Base-by-base conservation (phyloP, 495 filamentous ascomycete genomes). In the Melanomma pulvis-pyrius region DNA sequence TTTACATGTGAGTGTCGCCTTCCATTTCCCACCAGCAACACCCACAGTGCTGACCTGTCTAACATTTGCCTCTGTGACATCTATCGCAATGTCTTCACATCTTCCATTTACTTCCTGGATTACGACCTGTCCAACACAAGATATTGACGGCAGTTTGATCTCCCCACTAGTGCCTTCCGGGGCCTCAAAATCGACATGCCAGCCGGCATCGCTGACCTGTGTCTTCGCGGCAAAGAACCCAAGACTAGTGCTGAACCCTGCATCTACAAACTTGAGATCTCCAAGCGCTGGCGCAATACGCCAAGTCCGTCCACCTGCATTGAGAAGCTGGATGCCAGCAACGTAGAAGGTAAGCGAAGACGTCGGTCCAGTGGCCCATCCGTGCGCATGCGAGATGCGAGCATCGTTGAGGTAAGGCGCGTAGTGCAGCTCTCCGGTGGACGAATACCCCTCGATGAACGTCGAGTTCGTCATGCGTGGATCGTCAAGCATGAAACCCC, bases 401-500 rank as follows among this genome's bases (percentile, higher is more conserved):
- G 84, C 75, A 32, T 81, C 76, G 59, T 81, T 81, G 39, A 64
- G 73, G 71, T 87, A 87, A 0, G 83, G 81, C 3, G 83, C 80
- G 70, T 89, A 88, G 41, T 84, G 82, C 29, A 85, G 74, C 24
- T 80, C 74, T 22, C 85, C 86, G 71, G 87, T 81, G 1, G 71
- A 74, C 12, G 82, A 73, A 65, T 85, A 88, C 0, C 85, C 85
- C 71, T 88, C 86, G 50, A 85, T 79, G 1, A 86, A 80, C 0
- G 86, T 88, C 30, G 79, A 82, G 59, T 86, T 83, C 1, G 86
- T 89, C 66, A 85, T 83, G 46, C 85, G 82, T 2, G 80, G 79
- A 49, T 86, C 83, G 62, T 87, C 78, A 36, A 88, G 80, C 75
- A 87, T 83, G 76, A 84, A 85, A 15, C 82, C 84, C 86, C 87